These are phyloP conservation scores for Pythium utonaiense DNA, from an alignment of 352 stramenopile species.

Conservation along the genomic window DNA sequence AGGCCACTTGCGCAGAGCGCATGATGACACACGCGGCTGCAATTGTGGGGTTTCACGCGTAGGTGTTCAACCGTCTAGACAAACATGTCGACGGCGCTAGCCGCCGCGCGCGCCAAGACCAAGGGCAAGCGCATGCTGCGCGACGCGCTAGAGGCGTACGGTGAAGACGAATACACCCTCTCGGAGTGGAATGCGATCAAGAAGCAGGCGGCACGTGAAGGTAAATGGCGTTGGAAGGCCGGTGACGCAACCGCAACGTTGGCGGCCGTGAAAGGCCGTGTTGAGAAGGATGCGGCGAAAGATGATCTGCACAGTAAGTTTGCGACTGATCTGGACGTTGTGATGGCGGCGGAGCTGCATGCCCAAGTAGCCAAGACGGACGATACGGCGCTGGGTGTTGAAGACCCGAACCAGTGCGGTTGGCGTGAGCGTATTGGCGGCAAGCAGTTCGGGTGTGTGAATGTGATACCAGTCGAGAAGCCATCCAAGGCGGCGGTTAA, in stretches of 20 bases:
- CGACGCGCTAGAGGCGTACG: constrained; percentile 41
- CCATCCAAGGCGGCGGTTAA: neutral
- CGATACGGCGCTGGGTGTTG: too few relatives aligned
- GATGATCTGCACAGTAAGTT: constrained; percentile 7
- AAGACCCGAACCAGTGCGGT: constrained; percentile 3
- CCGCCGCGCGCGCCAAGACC: constrained; percentile 60
- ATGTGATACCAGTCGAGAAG: constrained; percentile 15
- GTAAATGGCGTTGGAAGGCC: constrained; percentile 30
- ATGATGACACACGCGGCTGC: neutral
- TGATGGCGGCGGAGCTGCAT: constrained; percentile 22
- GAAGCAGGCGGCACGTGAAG: constrained; percentile 19
- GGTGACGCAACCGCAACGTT: constrained; percentile 15
- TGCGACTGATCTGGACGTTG: constrained; percentile 18
- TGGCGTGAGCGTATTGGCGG: constrained; percentile 28
- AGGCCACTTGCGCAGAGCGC: neutral
- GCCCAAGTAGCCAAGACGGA: neutral
- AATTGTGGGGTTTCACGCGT: neutral
- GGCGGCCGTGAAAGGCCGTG: constrained; percentile 15
- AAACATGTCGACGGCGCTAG: constrained; percentile 60
- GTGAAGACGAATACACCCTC: constrained; percentile 18
- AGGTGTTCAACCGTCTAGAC: neutral
- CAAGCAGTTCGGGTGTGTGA: constrained; percentile 29
- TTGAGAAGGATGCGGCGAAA: constrained; percentile 9
- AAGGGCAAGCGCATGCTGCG: constrained; percentile 63
- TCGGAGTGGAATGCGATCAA: constrained; percentile 35